Evolutionary conservation across 371 early-diverging fungal species (phyloP), one percentile per base, ranked within the genome.

Genomic region (Actinomucor elegans): DNA sequence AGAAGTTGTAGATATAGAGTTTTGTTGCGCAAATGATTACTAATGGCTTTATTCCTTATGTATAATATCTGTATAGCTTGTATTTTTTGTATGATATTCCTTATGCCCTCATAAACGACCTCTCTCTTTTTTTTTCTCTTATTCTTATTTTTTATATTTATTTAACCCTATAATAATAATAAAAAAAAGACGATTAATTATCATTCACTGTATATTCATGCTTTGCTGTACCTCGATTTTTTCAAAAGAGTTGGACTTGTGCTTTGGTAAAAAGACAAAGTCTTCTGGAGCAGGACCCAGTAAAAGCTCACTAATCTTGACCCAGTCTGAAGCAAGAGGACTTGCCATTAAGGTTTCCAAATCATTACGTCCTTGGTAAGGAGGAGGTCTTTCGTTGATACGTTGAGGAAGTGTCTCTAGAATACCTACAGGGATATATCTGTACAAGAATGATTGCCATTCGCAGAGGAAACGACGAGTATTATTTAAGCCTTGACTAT

Each of bases 281-380:
- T 81, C 85, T 0, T 79, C 87, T 7, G 96, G 94, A 5, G 93
- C 87, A 26, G 92, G 91, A 4, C 97, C 97, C 17, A 91, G 66
- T 34, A 90, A 52, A 70, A 86, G 82, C 55, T 93, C 92, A 56
- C 85, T 86, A 26, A 63, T 64, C 65, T 94, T 93, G 53, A 98
- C 83, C 99, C 97, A 97, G 69, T 97, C 97, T 14, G 71, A 62
- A 2, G 86, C 84, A 34, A 82, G 75, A 15, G 84, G 70, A 40
- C 90, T 89, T 4, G 91, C 96, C 95, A 98, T 86, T 50, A 97
- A 68, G 0, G 97, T 97, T 72, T 98, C 99, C 15, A 96, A 64
- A 11, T 97, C 97, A 59, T 93, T 84, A 34, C 99, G 75, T 5
- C 99, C 99, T 15, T 69, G 57, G 55, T 86, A 97, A 8, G 84